These are phyloP conservation scores for Yamadazyma siamensis DNA, from an alignment of 1,139 yeast genomes.

Conservation along the genomic window DNA sequence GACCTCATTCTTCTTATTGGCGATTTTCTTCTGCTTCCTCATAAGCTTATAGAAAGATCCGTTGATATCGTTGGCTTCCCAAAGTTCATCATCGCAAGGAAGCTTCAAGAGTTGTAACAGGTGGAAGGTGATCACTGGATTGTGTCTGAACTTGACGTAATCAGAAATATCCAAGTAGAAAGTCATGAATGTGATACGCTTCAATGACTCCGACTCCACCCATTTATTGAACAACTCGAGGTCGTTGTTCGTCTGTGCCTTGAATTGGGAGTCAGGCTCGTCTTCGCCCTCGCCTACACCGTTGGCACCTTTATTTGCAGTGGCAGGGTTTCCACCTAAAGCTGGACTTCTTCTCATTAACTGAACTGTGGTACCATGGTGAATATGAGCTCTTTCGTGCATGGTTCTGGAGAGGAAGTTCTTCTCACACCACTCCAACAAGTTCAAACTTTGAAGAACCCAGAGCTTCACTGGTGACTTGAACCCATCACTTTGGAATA, in stretches of 20 bases:
- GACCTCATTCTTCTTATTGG: conserved; percentile 8
- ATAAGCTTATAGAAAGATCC: conserved; percentile 41
- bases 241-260: conserved; percentile 19
- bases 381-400: conserved; percentile 76
- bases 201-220: conserved; percentile 77
- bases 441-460: conserved; percentile 62
- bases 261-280: conserved; percentile 15
- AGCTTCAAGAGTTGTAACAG: conserved; percentile 67
- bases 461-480: conserved; percentile 60
- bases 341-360: conserved; percentile 69
- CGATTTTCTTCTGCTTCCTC: conserved; percentile 32
- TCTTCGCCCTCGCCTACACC: conserved; percentile 20
- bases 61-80: conserved; percentile 56
- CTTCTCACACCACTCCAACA: conserved; percentile 70
- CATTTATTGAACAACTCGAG: conserved; percentile 45
- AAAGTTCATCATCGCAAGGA: conserved; percentile 68
- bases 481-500: conserved; percentile 59
- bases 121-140: conserved; percentile 63
- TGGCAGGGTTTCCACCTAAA: conserved; percentile 60
- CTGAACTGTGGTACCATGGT: conserved; percentile 78
- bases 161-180: conserved; percentile 78
- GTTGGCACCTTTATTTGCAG: conserved; percentile 14
- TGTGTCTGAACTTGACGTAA: conserved; percentile 74
- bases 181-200: conserved; percentile 75
- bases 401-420: conserved; percentile 53